Evolutionary conservation across 495 filamentous ascomycete genomes (phyloP).

Genomic region (Talaromyces trachyspermus): DNA sequence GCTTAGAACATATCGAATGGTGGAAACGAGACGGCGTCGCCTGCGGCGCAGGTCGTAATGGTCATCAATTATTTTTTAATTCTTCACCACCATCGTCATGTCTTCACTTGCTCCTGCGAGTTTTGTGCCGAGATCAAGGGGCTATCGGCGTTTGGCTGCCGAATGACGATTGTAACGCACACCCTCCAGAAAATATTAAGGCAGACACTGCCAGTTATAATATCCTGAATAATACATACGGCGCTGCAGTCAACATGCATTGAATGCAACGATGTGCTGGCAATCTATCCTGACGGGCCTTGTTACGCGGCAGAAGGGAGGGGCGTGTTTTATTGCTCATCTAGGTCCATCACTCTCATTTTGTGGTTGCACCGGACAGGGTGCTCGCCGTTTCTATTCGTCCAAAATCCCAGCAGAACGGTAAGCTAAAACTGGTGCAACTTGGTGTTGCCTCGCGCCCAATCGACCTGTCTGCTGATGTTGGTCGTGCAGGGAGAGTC

Average conservation of each 20-base stretch:
- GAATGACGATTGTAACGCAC: background rate
- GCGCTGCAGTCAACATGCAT: background rate
- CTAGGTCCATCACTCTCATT: conserved; percentile 3
- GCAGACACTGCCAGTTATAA: too few relatives aligned
- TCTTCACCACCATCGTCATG: conserved; percentile 1
- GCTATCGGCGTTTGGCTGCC: conserved; percentile 1
- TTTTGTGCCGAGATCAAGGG: conserved; percentile 1
- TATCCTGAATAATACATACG: background rate
- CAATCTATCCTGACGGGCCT: conserved; percentile 5
- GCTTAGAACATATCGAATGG: conserved; percentile 4
- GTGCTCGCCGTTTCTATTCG: conserved; percentile 6
- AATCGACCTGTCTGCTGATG: conserved; percentile 10
- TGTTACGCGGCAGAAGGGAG: conserved; percentile 5
- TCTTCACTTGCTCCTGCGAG: too few relatives aligned
- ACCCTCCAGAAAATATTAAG: background rate
- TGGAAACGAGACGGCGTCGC: conserved; percentile 2
- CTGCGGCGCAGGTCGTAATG: background rate
- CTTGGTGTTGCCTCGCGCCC: conserved; percentile 3
- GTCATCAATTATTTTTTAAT: background rate
- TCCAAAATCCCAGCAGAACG: conserved; percentile 7
- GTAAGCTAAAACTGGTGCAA: conserved; percentile 9
- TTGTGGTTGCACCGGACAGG: conserved; percentile 6
- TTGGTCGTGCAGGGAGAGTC: conserved; percentile 4
- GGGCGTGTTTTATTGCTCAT: background rate
- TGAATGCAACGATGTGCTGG: conserved; percentile 9